Conservation (phyloP, 2,329 filamentous ascomycete genomes). For the Hypoxylon sp. region DNA sequence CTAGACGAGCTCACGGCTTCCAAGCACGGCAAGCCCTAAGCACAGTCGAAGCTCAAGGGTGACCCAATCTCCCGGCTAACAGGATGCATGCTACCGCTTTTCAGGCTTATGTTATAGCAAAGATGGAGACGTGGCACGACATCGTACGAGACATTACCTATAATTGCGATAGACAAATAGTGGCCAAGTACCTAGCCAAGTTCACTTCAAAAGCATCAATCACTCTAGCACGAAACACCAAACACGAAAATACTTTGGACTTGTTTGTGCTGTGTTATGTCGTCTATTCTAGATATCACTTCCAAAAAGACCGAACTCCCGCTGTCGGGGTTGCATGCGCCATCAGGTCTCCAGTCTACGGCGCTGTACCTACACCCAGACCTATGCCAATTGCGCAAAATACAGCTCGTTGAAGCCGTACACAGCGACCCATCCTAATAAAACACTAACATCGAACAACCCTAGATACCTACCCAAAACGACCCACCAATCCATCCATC, state of each 20-base stretch:
- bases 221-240: background rate
- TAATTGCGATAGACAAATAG: background rate
- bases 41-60: background rate
- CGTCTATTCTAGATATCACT: constrained; percentile 18
- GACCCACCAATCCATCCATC: background rate
- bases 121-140: background rate
- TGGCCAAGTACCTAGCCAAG: background rate
- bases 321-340: background rate
- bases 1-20: constrained; percentile 5
- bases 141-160: background rate
- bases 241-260: background rate
- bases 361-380: background rate
- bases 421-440: background rate
- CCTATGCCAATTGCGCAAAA: background rate
- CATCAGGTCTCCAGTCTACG: background rate
- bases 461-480: background rate
- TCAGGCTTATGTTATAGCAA: too few relatives aligned
- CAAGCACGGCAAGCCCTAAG: background rate
- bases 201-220: background rate
- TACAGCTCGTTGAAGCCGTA: background rate
- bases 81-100: background rate
- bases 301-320: constrained; percentile 5
- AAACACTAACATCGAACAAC: background rate
- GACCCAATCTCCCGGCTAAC: background rate
- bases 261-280: background rate